Evolutionary conservation across 371 early-diverging fungal species (phyloP).

Genomic region (Syncephalastrum monosporum): DNA sequence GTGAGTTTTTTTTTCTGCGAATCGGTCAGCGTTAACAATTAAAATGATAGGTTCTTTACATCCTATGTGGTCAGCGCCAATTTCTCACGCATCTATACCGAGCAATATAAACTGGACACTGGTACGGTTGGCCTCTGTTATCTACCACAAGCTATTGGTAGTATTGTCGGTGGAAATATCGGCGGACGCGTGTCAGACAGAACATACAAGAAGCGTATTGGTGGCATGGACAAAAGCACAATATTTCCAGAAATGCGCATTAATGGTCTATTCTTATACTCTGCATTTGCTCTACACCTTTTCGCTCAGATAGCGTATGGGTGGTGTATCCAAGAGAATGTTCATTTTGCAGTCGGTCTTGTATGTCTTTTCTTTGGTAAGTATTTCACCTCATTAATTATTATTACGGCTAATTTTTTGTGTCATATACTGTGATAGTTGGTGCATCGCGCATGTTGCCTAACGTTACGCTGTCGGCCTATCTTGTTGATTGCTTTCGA

Average conservation of each 20-base stretch:
- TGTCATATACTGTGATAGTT: slow-evolving; percentile 16
- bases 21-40: background rate
- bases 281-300: slow-evolving; percentile 18
- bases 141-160: slow-evolving; percentile 25
- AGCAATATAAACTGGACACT: slow-evolving; percentile 25
- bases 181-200: slow-evolving; percentile 41
- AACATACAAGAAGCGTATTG: slow-evolving; percentile 21
- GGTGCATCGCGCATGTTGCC: slow-evolving; percentile 33
- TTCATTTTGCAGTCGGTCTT: slow-evolving; percentile 40
- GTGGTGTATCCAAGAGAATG: slow-evolving; percentile 39
- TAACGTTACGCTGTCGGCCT: slow-evolving; percentile 32
- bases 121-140: slow-evolving; percentile 30
- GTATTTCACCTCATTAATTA: background rate
- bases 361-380: slow-evolving; percentile 40
- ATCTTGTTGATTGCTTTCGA: slow-evolving; percentile 44
- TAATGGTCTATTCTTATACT: slow-evolving; percentile 22
- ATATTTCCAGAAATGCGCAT: slow-evolving; percentile 39
- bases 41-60: slow-evolving; percentile 17
- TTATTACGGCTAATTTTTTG: background rate
- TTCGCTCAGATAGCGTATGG: slow-evolving; percentile 34
- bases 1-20: slow-evolving; percentile 22
- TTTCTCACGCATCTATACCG: slow-evolving; percentile 24
- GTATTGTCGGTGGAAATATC: slow-evolving; percentile 32
- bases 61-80: slow-evolving; percentile 23
- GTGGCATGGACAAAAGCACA: slow-evolving; percentile 14